A percentile compares a stretch with the other conserved stretches of the same genome.
Evolutionary conservation across 2,329 filamentous ascomycete genomes (phyloP).

Genomic region (Teratosphaeria viscida): DNA sequence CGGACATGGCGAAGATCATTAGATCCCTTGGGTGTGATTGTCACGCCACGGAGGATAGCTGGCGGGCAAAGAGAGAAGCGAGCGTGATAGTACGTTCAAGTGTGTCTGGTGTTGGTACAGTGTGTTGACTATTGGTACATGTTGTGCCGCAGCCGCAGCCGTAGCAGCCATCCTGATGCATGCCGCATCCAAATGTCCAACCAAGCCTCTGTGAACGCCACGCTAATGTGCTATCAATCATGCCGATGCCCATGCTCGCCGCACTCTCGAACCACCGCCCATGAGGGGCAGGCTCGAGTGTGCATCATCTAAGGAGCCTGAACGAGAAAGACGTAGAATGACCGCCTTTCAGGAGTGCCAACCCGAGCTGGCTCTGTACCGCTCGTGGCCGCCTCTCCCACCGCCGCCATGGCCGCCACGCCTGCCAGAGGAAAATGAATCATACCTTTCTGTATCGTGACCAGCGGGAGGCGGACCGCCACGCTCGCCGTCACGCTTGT

Average conservation of each 20-base stretch:
- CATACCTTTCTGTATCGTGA: background rate
- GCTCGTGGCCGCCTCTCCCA: background rate
- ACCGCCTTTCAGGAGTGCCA: slow-evolving; percentile 18
- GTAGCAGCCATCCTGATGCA: background rate
- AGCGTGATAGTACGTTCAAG: background rate
- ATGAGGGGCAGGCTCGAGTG: background rate
- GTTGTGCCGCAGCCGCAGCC: background rate
- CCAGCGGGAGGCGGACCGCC: background rate
- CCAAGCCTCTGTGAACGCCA: background rate
- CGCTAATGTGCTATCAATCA: background rate
- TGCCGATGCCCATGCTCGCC: background rate
- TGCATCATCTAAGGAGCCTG: background rate
- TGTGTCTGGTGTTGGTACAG: background rate
- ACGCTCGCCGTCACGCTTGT: slow-evolving; percentile 11
- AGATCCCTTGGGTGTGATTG: too few relatives aligned
- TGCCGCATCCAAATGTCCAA: background rate
- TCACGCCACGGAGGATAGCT: too few relatives aligned
- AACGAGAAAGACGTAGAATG: slow-evolving; percentile 8
- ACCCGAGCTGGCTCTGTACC: slow-evolving; percentile 8
- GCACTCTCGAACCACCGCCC: background rate
- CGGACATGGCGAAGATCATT: too few relatives aligned
- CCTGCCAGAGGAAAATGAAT: background rate
- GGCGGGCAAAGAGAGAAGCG: background rate
- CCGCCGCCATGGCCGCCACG: background rate
- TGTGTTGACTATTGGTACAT: background rate